Evolutionary conservation across 2,329 filamentous ascomycete genomes (phyloP).

Genomic region (Stagonosporopsis tanaceti): DNA sequence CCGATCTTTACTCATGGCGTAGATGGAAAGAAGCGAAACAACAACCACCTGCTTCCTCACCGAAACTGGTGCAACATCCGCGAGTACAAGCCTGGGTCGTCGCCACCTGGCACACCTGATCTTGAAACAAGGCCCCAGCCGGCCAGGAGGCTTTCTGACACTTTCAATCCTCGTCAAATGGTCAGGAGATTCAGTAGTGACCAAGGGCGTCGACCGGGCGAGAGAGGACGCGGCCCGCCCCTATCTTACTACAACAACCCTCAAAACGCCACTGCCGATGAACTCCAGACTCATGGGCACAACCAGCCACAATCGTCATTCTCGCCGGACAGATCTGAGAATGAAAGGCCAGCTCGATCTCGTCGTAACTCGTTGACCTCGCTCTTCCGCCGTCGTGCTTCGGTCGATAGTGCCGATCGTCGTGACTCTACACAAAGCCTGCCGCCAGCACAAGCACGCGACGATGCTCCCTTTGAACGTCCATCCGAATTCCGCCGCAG

Average conservation of each 20-base stretch:
- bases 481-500: slow-evolving; percentile 55
- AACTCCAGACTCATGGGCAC: slow-evolving; percentile 31
- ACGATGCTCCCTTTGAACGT: slow-evolving; percentile 31
- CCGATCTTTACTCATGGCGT: slow-evolving; percentile 90
- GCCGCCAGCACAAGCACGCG: slow-evolving; percentile 22
- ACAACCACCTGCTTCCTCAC: slow-evolving; percentile 85
- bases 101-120: slow-evolving; percentile 69
- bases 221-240: slow-evolving; percentile 45
- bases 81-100: slow-evolving; percentile 75
- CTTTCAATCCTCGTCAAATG: slow-evolving; percentile 51
- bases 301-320: slow-evolving; percentile 45
- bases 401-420: slow-evolving; percentile 35
- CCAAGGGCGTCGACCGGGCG: slow-evolving; percentile 34
- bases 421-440: slow-evolving; percentile 40
- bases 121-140: slow-evolving; percentile 34
- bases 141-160: slow-evolving; percentile 43
- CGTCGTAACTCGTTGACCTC: slow-evolving; percentile 46
- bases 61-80: slow-evolving; percentile 96
- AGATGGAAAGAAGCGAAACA: slow-evolving; percentile 88
- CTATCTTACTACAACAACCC: slow-evolving; percentile 50
- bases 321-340: slow-evolving; percentile 44
- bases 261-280: slow-evolving; percentile 43
- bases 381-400: slow-evolving; percentile 45
- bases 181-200: slow-evolving; percentile 52
- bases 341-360: slow-evolving; percentile 37